These are phyloP conservation scores for Stachybotrys elegans DNA, from an alignment of 2,329 filamentous ascomycete species.

Conservation along the genomic window DNA sequence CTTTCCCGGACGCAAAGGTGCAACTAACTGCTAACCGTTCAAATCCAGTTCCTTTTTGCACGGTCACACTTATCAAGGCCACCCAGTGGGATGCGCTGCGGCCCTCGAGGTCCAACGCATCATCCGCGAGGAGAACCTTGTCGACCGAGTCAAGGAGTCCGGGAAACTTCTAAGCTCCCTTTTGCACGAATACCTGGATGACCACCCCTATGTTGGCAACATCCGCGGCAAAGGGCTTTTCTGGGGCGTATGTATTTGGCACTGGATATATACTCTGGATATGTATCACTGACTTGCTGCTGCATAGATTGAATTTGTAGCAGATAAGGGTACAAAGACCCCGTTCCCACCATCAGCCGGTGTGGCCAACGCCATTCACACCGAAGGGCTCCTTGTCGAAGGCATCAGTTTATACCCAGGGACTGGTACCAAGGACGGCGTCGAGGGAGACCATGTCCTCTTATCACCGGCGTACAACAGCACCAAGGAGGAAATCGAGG, in stretches of 20 bases:
- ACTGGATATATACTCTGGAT: background rate
- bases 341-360: slow-evolving; percentile 24
- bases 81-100: slow-evolving; percentile 32
- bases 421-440: slow-evolving; percentile 16
- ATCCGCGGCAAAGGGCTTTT: slow-evolving; percentile 24
- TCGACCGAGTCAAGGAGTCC: slow-evolving; percentile 11
- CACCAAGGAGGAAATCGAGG: slow-evolving; percentile 17
- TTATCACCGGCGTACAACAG: slow-evolving; percentile 39
- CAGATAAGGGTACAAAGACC: slow-evolving; percentile 18
- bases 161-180: slow-evolving; percentile 11
- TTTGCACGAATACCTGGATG: slow-evolving; percentile 15
- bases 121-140: slow-evolving; percentile 15
- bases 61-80: slow-evolving; percentile 50
- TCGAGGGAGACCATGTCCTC: slow-evolving; percentile 16
- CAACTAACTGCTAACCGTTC: no score
- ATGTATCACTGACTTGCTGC: slow-evolving; percentile 1
- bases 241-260: slow-evolving; percentile 22
- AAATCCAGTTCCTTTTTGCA: slow-evolving; percentile 42
- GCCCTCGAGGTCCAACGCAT: slow-evolving; percentile 29
- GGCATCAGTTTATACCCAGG: slow-evolving; percentile 42
- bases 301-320: slow-evolving; percentile 20
- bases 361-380: slow-evolving; percentile 15
- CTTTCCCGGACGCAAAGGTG: no score
- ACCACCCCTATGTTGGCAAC: slow-evolving; percentile 21
- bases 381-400: slow-evolving; percentile 35